phyloP scores from a whole-genome alignment of 345 rosid species.

The Linum lewisii region DNA sequence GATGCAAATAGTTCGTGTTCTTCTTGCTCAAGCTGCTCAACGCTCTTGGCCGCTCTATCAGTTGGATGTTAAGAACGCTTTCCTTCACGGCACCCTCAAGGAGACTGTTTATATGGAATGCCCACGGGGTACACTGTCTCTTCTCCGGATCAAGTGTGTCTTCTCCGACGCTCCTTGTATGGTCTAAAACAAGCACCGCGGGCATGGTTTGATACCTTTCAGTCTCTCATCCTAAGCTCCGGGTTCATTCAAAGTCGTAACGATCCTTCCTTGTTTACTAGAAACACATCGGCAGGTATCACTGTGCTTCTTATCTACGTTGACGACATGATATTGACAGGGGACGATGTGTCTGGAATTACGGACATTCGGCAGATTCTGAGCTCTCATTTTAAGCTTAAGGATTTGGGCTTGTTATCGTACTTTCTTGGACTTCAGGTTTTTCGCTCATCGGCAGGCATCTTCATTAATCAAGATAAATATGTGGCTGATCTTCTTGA shows the following conservation, averaged over 20 bases:
- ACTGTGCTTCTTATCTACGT: neutral
- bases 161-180: neutral
- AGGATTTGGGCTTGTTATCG: slow-evolving; percentile 2
- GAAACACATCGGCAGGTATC: no score
- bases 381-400: neutral
- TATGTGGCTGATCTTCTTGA: no score
- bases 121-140: neutral
- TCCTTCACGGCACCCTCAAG: no score
- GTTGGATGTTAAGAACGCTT: no score
- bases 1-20: no score
- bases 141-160: neutral
- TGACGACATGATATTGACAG: neutral
- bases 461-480: no score
- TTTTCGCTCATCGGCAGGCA: no score
- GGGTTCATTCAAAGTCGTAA: no score
- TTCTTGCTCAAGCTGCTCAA: no score
- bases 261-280: no score
- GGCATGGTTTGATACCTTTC: slow-evolving; percentile 7
- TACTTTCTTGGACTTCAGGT: neutral
- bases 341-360: neutral
- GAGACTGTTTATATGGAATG: neutral
- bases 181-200: neutral
- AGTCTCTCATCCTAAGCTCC: neutral
- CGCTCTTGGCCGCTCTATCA: no score
- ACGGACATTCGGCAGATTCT: no score